A percentile compares a stretch with the other conserved stretches of the same genome.
phyloP scores from a whole-genome alignment of 1,284 basidiomycete genomes.

The Marasmius fiardii region DNA sequence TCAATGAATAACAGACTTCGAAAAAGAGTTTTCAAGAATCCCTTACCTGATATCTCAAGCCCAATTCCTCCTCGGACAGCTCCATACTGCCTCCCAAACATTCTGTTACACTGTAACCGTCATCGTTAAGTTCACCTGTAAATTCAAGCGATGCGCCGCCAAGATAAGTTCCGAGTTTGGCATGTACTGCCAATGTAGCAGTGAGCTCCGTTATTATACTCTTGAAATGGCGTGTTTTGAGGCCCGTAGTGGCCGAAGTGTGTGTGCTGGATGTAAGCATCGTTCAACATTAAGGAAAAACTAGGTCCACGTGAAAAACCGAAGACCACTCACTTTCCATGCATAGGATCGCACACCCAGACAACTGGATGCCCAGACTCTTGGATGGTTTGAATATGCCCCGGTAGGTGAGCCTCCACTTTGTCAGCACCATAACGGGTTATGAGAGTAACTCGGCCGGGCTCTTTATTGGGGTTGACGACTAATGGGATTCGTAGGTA shows the following conservation, averaged over 20 bases:
- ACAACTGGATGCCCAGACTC: slow-evolving; percentile 81
- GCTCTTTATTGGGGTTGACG: slow-evolving; percentile 82
- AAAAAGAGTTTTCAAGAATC: background rate
- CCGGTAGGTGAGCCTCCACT: slow-evolving; percentile 74
- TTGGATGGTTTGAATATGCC: slow-evolving; percentile 85
- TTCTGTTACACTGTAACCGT: slow-evolving; percentile 91
- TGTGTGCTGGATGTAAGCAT: slow-evolving; percentile 57
- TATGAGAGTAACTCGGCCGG: slow-evolving; percentile 87
- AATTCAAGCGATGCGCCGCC: slow-evolving; percentile 98
- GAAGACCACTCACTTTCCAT: slow-evolving; percentile 71
- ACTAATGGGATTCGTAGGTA: slow-evolving; percentile 41
- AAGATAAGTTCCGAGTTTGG: slow-evolving; percentile 65
- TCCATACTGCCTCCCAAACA: slow-evolving; percentile 84
- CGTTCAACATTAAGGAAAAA: background rate
- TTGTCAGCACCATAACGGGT: slow-evolving; percentile 91
- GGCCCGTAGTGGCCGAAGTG: slow-evolving; percentile 62
- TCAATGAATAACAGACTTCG: background rate
- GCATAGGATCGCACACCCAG: slow-evolving; percentile 98
- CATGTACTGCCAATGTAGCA: slow-evolving; percentile 79
- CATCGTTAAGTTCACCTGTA: slow-evolving; percentile 91
- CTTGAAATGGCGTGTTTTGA: slow-evolving; percentile 89
- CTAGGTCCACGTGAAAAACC: background rate
- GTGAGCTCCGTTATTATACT: slow-evolving; percentile 91
- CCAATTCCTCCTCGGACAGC: slow-evolving; percentile 68
- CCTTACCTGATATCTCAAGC: slow-evolving; percentile 69